A percentile compares a stretch with the other conserved stretches of the same genome.
Conservation (phyloP, 2,329 filamentous ascomycete species). For the Hymenoscyphus fraxineus region DNA sequence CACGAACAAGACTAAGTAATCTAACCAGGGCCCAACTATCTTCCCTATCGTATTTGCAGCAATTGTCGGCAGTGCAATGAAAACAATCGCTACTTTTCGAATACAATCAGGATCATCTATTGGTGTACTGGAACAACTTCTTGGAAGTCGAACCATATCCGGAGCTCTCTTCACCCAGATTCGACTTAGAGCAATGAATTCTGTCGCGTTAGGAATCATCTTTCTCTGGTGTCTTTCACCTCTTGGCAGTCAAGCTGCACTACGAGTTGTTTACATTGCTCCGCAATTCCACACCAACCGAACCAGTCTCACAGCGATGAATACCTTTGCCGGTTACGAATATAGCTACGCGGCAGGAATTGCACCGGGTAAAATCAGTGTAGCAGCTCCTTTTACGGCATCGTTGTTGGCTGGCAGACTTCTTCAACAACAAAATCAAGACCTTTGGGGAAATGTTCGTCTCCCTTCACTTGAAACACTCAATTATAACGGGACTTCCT, state of each 20-base stretch:
- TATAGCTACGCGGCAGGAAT: background rate
- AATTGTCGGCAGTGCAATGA: background rate
- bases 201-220: background rate
- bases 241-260: background rate
- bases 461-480: background rate
- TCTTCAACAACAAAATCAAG: background rate
- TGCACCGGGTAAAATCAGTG: background rate
- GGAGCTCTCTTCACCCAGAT: background rate
- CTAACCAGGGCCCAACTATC: background rate
- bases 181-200: background rate
- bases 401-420: background rate
- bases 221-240: background rate
- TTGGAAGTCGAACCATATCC: background rate
- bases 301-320: background rate
- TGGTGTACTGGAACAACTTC: background rate
- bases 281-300: background rate
- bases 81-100: background rate
- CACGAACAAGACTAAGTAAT: background rate
- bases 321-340: background rate
- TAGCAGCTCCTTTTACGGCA: background rate
- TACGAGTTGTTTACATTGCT: background rate
- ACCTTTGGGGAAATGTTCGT: background rate
- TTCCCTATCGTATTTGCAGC: background rate
- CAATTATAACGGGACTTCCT: background rate
- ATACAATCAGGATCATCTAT: background rate